Conservation (phyloP, 345 rosid species). For the Populus alba region DNA sequence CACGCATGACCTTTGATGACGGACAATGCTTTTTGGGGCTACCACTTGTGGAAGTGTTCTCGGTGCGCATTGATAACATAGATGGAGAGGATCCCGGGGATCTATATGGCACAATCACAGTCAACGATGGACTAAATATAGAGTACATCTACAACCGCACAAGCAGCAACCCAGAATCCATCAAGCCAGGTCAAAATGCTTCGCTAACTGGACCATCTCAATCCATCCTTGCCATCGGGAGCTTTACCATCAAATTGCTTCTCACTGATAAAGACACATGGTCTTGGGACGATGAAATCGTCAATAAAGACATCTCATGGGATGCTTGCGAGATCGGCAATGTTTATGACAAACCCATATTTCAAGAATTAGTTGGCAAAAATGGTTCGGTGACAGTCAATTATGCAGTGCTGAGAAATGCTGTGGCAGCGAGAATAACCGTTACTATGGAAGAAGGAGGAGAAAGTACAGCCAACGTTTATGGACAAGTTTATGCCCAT, state of each 20-base stretch:
- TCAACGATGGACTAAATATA: background rate
- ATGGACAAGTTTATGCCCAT: background rate
- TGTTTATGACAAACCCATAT: slow-evolving; percentile 1
- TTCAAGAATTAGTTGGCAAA: background rate
- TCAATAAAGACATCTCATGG: background rate
- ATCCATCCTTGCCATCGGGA: background rate
- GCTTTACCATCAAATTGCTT: background rate
- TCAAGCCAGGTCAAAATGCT: background rate
- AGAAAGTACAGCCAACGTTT: background rate
- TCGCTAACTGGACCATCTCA: background rate
- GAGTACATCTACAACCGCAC: background rate
- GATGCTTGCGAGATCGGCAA: background rate
- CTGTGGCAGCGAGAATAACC: background rate
- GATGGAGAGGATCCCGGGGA: background rate
- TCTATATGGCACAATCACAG: background rate
- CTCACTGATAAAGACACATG: background rate
- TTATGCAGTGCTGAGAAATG: background rate
- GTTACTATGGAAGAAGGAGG: background rate
- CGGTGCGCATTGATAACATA: background rate
- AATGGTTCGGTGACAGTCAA: background rate
- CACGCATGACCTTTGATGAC: background rate
- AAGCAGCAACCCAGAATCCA: background rate
- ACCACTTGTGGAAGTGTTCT: background rate
- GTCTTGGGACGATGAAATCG: background rate
- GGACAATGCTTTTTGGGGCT: background rate